Base-by-base conservation (phyloP, 139 green algal species). In the Deuterostichococcus epilithicus region DNA sequence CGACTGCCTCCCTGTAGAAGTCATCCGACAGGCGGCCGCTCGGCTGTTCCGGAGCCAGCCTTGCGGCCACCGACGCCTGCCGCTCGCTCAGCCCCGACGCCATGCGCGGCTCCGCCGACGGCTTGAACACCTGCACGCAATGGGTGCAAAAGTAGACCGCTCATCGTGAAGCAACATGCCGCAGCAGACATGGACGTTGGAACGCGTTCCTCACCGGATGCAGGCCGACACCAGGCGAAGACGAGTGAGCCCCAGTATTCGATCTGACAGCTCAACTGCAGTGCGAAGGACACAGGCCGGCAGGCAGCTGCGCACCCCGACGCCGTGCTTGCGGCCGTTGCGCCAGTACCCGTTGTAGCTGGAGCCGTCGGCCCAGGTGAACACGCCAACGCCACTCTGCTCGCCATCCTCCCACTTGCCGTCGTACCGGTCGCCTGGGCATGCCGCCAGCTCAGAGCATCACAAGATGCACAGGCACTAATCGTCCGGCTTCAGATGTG, bases 311-410 rank as follows among this genome's bases (percentile, higher is more conserved):
- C 37, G 92, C 23, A 94, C 68, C 28, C 93, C 92, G 2, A 89
- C 76, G 22, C 92, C 93, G 59, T 97, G 87, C 76, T 94, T 94
- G 20, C 84, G 76, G 28, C 93, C 93, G 0, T 70, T 38, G 33
- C 66, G 74, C 94, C 94, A 98, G 37, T 92, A 92, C 25, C 93
- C 93, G 44, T 97, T 88, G 83, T 92, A 98, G 6, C 81, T 89
- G 23, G 89, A 92, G 18, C 89, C 90, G 73, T 98, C 93, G 2
- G 82, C 77, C 81, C 94, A 97, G 23, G 88, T 90, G 78, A 96
- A 97, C 32, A 94, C 83, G 23, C 94, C 94, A 2, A 93, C 73
- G 58, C 92, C 93, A 25, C 95, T 80, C 76, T 94, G 89, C 33
- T 79, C 73, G 2, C 90, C 89, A 22, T 91, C 85, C 80, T 83